Evolutionary conservation across 2,329 filamentous ascomycete genomes (phyloP).

Genomic region (Daldinia sp.): DNA sequence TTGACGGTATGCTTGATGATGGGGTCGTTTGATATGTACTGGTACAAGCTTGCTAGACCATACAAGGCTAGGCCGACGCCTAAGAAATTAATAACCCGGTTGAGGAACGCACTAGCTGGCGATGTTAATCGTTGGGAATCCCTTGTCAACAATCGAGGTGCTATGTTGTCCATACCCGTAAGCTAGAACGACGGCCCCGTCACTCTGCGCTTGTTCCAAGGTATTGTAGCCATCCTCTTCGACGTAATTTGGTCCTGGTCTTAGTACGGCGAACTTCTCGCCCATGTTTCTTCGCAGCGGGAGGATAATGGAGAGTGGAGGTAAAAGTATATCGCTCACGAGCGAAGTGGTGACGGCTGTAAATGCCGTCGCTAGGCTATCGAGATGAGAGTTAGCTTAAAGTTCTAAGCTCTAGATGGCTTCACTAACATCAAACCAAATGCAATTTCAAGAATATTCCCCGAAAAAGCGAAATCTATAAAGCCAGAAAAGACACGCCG

Average conservation of each 20-base stretch:
- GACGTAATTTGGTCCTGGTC: constrained; percentile 62
- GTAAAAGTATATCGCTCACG: constrained; percentile 74
- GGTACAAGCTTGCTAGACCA: constrained; percentile 68
- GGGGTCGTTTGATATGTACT: constrained; percentile 66
- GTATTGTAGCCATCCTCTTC: constrained; percentile 71
- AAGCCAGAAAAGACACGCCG: constrained; percentile 68
- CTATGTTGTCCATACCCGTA: constrained; percentile 61
- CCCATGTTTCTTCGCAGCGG: constrained; percentile 76
- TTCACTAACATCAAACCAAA: constrained; percentile 74
- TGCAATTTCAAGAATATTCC: constrained; percentile 79
- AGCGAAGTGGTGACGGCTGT: constrained; percentile 76
- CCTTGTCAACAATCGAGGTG: background rate
- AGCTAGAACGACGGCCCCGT: constrained; percentile 76
- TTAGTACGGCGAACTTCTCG: constrained; percentile 75
- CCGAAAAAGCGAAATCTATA: constrained; percentile 75
- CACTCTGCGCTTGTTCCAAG: constrained; percentile 70
- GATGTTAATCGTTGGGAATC: background rate
- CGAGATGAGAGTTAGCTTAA: constrained; percentile 12
- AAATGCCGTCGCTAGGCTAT: constrained; percentile 73
- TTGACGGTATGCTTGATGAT: constrained; percentile 76
- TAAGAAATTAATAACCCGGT: constrained; percentile 71
- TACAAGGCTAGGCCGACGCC: constrained; percentile 73
- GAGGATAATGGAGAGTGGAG: constrained; percentile 72
- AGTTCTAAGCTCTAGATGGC: background rate
- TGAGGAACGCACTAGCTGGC: constrained; percentile 62